These are phyloP conservation scores for Yarrowia osloensis DNA, from an alignment of 805 yeast species.

Conservation along the genomic window DNA sequence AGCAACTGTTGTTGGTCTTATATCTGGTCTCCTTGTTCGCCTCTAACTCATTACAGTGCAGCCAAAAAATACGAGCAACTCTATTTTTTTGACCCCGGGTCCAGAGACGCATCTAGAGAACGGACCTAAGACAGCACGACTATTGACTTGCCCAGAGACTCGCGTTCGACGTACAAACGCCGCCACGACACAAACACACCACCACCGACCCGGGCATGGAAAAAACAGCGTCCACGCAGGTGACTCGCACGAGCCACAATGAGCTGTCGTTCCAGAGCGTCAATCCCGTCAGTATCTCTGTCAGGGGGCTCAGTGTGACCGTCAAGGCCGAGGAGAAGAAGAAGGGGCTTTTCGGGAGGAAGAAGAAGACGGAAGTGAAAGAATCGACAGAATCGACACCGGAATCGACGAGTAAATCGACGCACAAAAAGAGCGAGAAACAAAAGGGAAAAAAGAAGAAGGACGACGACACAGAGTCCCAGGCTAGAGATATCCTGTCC, in stretches of 20 bases:
- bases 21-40: no score
- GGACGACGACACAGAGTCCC: background rate
- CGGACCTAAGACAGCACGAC: background rate
- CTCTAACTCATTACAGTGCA: background rate
- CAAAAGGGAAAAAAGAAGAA: background rate
- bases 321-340: slow-evolving; percentile 11
- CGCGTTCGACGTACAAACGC: no score
- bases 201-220: no score
- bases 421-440: background rate
- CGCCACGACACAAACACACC: no score
- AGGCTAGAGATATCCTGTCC: slow-evolving; percentile 43
- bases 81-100: background rate
- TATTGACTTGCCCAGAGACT: background rate
- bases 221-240: background rate
- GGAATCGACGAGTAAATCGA: no score
- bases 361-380: slow-evolving; percentile 32
- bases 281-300: slow-evolving; percentile 10
- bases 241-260: slow-evolving; percentile 1
- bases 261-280: slow-evolving; percentile 31
- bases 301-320: background rate
- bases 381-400: background rate
- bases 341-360: background rate
- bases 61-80: slow-evolving; percentile 18
- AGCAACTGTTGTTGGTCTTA: background rate
- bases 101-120: background rate